A percentile compares a stretch with the other conserved stretches of the same genome.
These are phyloP conservation scores for Arctium lappa DNA, from an alignment of 129 eudicot genomes.

Conservation along the genomic window DNA sequence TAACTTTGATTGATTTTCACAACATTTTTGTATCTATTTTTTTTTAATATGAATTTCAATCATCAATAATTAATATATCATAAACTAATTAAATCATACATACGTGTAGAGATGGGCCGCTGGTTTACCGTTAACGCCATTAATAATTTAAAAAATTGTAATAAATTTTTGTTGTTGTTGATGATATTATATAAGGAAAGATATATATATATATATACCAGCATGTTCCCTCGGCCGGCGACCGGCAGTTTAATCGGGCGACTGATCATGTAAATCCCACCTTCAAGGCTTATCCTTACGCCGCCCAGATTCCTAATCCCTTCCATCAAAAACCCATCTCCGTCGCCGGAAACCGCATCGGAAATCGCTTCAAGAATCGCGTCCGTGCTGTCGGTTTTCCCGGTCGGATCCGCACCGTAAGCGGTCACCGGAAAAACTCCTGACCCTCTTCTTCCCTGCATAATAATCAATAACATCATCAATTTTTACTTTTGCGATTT, in stretches of 20 bases:
- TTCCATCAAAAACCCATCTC: slow-evolving; percentile 42
- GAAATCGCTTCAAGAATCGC: slow-evolving; percentile 58
- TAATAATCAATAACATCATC: background rate
- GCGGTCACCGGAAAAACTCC: slow-evolving; percentile 55
- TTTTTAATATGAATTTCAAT: too few species aligned
- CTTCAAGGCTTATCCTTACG: slow-evolving; percentile 57
- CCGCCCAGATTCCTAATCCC: slow-evolving; percentile 81
- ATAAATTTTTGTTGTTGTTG: too few species aligned
- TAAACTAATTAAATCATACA: too few species aligned
- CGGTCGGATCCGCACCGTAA: slow-evolving; percentile 89
- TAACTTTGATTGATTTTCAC: too few species aligned
- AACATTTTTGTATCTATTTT: too few species aligned
- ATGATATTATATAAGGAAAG: background rate
- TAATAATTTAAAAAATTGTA: too few species aligned
- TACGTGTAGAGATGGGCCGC: background rate
- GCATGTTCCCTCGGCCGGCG: slow-evolving; percentile 58
- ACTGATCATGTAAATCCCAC: slow-evolving; percentile 71
- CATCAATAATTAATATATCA: too few species aligned
- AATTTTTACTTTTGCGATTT: background rate
- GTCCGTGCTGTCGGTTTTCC: slow-evolving; percentile 68
- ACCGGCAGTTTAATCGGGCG: slow-evolving; percentile 61
- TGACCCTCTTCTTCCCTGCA: slow-evolving; percentile 33
- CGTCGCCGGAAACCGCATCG: slow-evolving; percentile 48
- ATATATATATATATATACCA: slow-evolving; percentile 29
- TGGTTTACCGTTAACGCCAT: background rate